These are phyloP conservation scores for Chaetothyriales sp. DNA, from an alignment of 2,329 filamentous ascomycete genomes.

Conservation along the genomic window DNA sequence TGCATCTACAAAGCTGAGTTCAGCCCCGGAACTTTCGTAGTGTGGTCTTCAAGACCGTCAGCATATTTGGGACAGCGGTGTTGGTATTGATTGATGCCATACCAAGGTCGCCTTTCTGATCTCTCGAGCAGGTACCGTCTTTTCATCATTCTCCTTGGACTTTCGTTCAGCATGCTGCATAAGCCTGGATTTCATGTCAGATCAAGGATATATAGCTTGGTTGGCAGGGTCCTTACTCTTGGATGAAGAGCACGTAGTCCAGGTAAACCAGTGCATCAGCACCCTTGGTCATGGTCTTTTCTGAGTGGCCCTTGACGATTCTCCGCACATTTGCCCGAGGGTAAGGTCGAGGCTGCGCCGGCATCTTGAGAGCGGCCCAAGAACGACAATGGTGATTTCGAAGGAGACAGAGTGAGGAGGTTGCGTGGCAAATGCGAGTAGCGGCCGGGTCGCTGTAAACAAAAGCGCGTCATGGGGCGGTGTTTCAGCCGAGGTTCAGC, in stretches of 20 bases:
- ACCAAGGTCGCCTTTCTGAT: conserved; percentile 67
- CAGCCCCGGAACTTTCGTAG: conserved; percentile 56
- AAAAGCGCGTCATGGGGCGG: neutral
- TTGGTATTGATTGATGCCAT: conserved; percentile 19
- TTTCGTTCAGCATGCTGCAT: conserved; percentile 68
- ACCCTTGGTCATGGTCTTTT: conserved; percentile 68
- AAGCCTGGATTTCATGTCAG: conserved; percentile 38
- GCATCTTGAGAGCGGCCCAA: conserved; percentile 1
- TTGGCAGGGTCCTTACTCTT: conserved; percentile 33
- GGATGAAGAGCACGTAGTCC: conserved; percentile 70
- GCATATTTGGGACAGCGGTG: neutral
- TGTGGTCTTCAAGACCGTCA: conserved; percentile 38
- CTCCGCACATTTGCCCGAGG: conserved; percentile 75
- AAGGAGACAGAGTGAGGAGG: neutral
- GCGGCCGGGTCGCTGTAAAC: neutral
- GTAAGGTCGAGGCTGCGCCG: conserved; percentile 34
- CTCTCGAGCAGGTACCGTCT: conserved; percentile 58
- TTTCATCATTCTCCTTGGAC: conserved; percentile 60
- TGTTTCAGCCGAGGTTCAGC: neutral
- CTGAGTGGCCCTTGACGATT: conserved; percentile 78
- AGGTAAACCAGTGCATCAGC: conserved; percentile 76
- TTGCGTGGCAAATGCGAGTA: neutral
- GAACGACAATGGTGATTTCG: neutral
- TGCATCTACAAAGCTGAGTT: conserved; percentile 16
- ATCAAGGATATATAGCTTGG: neutral